A percentile compares a stretch with the other conserved stretches of the same genome.
phyloP scores from a whole-genome alignment of 2,329 filamentous ascomycete genomes.

The Alternaria consortialis region DNA sequence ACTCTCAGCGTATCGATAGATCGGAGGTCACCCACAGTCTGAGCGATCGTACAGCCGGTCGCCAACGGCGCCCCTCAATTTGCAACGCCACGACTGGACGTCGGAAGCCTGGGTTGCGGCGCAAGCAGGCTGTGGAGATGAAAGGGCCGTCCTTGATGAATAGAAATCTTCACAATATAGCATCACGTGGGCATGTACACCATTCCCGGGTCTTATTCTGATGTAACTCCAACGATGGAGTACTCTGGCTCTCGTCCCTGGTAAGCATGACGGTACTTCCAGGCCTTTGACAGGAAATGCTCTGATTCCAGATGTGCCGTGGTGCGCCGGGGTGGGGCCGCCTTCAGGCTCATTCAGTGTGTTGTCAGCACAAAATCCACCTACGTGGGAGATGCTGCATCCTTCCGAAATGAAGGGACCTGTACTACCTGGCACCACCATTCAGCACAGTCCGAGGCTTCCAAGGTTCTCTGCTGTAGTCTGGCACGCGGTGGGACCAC shows the following conservation, averaged over 20 bases:
- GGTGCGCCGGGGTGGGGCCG: slow-evolving; percentile 37
- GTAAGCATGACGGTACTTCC: slow-evolving; percentile 36
- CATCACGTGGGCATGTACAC: slow-evolving; percentile 33
- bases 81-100: slow-evolving; percentile 42
- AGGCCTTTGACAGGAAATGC: slow-evolving; percentile 32
- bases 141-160: slow-evolving; percentile 34
- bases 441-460: slow-evolving; percentile 24
- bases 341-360: slow-evolving; percentile 51
- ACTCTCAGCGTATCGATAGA: slow-evolving; percentile 37
- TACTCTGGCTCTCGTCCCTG: slow-evolving; percentile 34
- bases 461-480: slow-evolving; percentile 20
- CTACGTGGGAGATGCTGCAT: slow-evolving; percentile 49
- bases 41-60: slow-evolving; percentile 19
- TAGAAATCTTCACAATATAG: slow-evolving; percentile 32
- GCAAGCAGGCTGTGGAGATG: slow-evolving; percentile 25
- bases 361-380: slow-evolving; percentile 48
- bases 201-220: slow-evolving; percentile 31
- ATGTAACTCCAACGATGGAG: slow-evolving; percentile 29
- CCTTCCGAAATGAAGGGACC: slow-evolving; percentile 52
- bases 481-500: slow-evolving; percentile 29
- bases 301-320: slow-evolving; percentile 33
- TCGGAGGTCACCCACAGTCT: slow-evolving; percentile 25
- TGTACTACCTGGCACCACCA: slow-evolving; percentile 43
- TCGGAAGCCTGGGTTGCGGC: slow-evolving; percentile 27
- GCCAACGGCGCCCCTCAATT: slow-evolving; percentile 42